These are phyloP conservation scores for Ganoderma lingzhi DNA, from an alignment of 1,284 basidiomycete genomes.

Conservation along the genomic window DNA sequence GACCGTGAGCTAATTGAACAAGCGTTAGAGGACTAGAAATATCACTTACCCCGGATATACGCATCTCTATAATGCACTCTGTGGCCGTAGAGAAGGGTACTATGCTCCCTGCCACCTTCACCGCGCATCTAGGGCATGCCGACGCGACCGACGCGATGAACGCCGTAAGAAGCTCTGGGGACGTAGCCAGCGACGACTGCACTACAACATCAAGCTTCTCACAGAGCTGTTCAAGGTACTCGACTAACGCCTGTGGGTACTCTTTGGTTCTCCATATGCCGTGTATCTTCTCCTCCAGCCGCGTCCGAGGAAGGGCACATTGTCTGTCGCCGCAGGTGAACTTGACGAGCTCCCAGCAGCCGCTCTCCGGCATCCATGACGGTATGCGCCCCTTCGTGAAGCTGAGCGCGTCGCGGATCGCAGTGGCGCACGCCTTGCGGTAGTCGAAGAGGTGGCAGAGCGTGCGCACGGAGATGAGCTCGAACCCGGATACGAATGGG, in stretches of 20 bases:
- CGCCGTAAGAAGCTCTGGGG: background rate
- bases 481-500: background rate
- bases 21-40: background rate
- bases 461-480: background rate
- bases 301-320: background rate
- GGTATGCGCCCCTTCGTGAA: background rate
- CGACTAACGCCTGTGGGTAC: background rate
- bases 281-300: background rate
- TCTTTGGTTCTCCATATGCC: background rate
- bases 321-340: background rate
- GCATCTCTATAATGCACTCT: background rate
- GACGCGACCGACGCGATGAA: background rate
- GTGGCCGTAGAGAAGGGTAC: background rate
- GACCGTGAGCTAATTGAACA: background rate
- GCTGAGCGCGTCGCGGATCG: background rate
- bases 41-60: background rate
- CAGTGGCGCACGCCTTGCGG: background rate
- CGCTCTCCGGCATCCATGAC: conserved; percentile 3
- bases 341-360: background rate
- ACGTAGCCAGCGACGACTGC: background rate
- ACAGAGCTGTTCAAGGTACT: background rate
- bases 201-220: background rate
- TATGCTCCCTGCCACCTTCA: background rate
- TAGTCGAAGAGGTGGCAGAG: conserved; percentile 5
- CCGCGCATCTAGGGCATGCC: background rate